Evolutionary conservation across 768 basidiomycete species (phyloP).

Genomic region (Lactifluus hygrophoroides): DNA sequence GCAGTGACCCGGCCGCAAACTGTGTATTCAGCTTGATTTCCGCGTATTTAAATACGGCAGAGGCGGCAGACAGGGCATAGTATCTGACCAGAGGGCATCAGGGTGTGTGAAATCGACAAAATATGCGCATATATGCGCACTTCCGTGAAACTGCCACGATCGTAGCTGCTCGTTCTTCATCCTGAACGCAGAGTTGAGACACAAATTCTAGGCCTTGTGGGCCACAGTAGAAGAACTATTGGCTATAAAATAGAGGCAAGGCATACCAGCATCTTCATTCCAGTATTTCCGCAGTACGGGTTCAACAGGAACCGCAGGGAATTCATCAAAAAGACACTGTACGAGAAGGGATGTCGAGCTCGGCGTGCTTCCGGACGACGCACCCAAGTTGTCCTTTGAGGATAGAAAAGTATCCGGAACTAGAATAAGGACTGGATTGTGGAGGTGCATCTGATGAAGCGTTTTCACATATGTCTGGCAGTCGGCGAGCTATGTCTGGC

Average conservation of each 20-base stretch:
- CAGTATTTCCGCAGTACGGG: constrained; percentile 73
- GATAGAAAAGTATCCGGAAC: constrained; percentile 79
- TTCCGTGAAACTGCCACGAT: constrained; percentile 75
- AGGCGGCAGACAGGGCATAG: constrained; percentile 78
- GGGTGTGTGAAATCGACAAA: not conserved
- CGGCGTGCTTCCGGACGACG: constrained; percentile 37
- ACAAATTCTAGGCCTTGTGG: constrained; percentile 67
- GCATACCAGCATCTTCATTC: constrained; percentile 70
- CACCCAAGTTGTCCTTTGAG: constrained; percentile 39
- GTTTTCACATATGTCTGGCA: constrained; percentile 86
- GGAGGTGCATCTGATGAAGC: constrained; percentile 75
- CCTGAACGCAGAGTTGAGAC: constrained; percentile 66
- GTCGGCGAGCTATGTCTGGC: constrained; percentile 56
- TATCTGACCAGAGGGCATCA: constrained; percentile 44
- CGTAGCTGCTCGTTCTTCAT: constrained; percentile 74
- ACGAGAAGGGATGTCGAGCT: constrained; percentile 54
- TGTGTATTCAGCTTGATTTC: constrained; percentile 61
- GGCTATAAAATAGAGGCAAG: not conserved
- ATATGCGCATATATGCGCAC: constrained; percentile 37
- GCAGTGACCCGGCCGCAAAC: constrained; percentile 61
- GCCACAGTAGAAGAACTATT: not conserved
- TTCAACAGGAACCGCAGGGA: constrained; percentile 57
- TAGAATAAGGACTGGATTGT: constrained; percentile 60
- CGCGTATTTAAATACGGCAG: constrained; percentile 81
- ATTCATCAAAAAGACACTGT: constrained; percentile 65